Percentiles rank a stretch among this genome's conserved stretches.
Evolutionary conservation across 495 filamentous ascomycete genomes (phyloP).

Genomic region (Penicillium turbatum): DNA sequence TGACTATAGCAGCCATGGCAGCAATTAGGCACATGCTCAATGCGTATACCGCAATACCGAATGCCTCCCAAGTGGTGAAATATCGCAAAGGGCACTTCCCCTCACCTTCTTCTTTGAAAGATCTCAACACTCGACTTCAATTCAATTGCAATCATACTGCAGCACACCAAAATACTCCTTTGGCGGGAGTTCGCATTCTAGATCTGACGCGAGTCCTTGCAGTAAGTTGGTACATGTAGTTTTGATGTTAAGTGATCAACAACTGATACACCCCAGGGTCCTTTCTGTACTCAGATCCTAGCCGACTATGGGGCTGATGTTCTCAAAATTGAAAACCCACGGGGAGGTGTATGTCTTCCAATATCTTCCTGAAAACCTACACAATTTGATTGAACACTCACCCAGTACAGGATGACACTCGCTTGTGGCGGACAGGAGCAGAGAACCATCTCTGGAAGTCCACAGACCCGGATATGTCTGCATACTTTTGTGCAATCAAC

Average conservation of each 20-base stretch:
- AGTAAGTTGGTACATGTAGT: constrained; percentile 45
- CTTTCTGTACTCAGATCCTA: constrained; percentile 90
- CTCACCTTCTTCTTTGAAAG: neutral
- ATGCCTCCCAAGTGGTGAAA: neutral
- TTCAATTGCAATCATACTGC: neutral
- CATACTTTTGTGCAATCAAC: constrained; percentile 48
- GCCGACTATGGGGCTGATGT: constrained; percentile 88
- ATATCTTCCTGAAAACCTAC: neutral
- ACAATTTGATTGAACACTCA: constrained; percentile 23
- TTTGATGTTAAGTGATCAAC: neutral
- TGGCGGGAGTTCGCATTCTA: constrained; percentile 72
- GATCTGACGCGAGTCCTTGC: constrained; percentile 90
- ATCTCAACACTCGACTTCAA: neutral
- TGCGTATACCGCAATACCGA: neutral
- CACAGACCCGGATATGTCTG: constrained; percentile 12
- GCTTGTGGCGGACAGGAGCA: constrained; percentile 18
- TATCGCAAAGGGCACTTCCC: neutral
- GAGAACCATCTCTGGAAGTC: constrained; percentile 23
- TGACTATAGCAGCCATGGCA: neutral
- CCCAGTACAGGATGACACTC: constrained; percentile 19
- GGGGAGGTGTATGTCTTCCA: constrained; percentile 50
- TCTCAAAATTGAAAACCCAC: constrained; percentile 88
- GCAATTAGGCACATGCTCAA: neutral
- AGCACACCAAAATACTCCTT: constrained; percentile 34
- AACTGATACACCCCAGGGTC: constrained; percentile 34